phyloP scores from a whole-genome alignment of 2,329 filamentous ascomycete genomes.

The Xylaria sp. region DNA sequence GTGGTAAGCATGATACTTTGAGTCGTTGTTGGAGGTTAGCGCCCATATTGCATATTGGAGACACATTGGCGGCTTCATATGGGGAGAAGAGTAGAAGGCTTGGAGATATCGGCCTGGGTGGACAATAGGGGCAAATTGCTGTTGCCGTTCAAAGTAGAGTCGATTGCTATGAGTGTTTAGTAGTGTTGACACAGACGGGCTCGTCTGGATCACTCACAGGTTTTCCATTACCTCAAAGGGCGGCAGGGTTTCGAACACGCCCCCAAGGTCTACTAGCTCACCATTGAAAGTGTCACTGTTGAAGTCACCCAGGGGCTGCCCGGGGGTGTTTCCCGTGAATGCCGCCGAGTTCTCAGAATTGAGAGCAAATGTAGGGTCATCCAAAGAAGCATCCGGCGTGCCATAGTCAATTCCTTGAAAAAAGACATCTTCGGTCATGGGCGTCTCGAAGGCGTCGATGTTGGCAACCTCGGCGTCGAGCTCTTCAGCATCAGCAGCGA shows the following conservation, averaged over 20 bases:
- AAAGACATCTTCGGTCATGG: slow-evolving; percentile 35
- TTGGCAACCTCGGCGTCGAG: slow-evolving; percentile 36
- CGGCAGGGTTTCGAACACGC: slow-evolving; percentile 81
- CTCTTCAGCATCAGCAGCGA: slow-evolving; percentile 35
- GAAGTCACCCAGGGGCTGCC: slow-evolving; percentile 20
- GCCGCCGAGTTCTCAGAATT: slow-evolving; percentile 20
- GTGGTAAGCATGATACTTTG: slow-evolving; percentile 74
- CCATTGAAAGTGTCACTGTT: slow-evolving; percentile 16
- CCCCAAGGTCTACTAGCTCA: slow-evolving; percentile 74
- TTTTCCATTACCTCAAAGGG: slow-evolving; percentile 81
- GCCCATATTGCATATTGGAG: slow-evolving; percentile 91
- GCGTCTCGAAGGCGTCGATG: slow-evolving; percentile 28
- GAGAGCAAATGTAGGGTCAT: slow-evolving; percentile 28
- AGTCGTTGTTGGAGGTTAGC: slow-evolving; percentile 72
- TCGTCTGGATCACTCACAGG: slow-evolving; percentile 59
- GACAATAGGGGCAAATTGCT: slow-evolving; percentile 76
- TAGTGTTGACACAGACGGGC: not conserved
- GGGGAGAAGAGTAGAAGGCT: slow-evolving; percentile 72
- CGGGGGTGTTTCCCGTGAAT: slow-evolving; percentile 26
- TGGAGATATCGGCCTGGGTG: slow-evolving; percentile 78
- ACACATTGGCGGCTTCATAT: slow-evolving; percentile 80
- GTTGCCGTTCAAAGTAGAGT: slow-evolving; percentile 76
- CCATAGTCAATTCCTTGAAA: slow-evolving; percentile 39
- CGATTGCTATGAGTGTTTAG: slow-evolving; percentile 58
- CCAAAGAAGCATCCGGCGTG: slow-evolving; percentile 17